phyloP scores from a whole-genome alignment of 495 filamentous ascomycete genomes.

The Annulohypoxylon bovei region DNA sequence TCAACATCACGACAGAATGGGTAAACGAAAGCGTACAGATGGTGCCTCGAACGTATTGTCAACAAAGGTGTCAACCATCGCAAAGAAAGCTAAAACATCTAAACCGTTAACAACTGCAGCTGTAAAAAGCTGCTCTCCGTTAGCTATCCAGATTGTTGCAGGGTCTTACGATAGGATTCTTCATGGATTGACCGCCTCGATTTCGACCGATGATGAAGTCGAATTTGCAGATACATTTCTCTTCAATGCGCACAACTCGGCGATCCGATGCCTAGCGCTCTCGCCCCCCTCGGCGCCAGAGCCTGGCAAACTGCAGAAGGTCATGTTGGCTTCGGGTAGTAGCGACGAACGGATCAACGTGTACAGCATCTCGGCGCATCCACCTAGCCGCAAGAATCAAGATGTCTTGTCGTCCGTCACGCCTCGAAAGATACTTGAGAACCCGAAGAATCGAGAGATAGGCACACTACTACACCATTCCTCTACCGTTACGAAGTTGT shows the following conservation, averaged over 20 bases:
- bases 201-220: slow-evolving; percentile 60
- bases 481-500: slow-evolving; percentile 77
- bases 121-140: slow-evolving; percentile 42
- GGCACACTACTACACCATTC: slow-evolving; percentile 88
- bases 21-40: slow-evolving; percentile 76
- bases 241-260: slow-evolving; percentile 89
- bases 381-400: slow-evolving; percentile 61
- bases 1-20: slow-evolving; percentile 61
- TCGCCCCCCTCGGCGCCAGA: slow-evolving; percentile 76
- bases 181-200: slow-evolving; percentile 85
- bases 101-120: slow-evolving; percentile 42
- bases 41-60: slow-evolving; percentile 40
- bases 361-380: slow-evolving; percentile 83
- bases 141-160: slow-evolving; percentile 85
- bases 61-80: slow-evolving; percentile 32
- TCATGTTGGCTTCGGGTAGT: slow-evolving; percentile 87
- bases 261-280: slow-evolving; percentile 89
- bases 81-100: slow-evolving; percentile 55
- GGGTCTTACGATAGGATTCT: slow-evolving; percentile 95
- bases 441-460: slow-evolving; percentile 85
- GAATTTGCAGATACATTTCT: slow-evolving; percentile 94
- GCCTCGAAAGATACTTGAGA: slow-evolving; percentile 77
- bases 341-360: slow-evolving; percentile 95
- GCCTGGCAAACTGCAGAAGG: slow-evolving; percentile 68
- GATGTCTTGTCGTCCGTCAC: slow-evolving; percentile 67